Conservation (phyloP, 176 grass and related monocot species). For the Zizania latifolia region DNA sequence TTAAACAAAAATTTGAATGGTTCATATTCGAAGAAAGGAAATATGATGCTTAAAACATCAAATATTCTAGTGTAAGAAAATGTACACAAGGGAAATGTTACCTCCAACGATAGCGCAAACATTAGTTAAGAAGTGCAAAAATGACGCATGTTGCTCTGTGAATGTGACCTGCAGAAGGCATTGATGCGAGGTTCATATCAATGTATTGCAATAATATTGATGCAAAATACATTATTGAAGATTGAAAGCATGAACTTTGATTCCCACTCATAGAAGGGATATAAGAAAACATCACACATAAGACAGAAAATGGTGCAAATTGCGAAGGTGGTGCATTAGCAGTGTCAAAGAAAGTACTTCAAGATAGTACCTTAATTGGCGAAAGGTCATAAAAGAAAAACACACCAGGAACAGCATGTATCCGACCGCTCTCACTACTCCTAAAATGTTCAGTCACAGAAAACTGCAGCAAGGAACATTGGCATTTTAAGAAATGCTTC, state of each 20-base stretch:
- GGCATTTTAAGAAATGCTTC: conserved; percentile 13
- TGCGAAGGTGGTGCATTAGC: background rate
- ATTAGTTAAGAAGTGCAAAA: conserved; percentile 98
- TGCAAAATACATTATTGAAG: background rate
- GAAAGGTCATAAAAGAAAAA: conserved; percentile 99
- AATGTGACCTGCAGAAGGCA: conserved; percentile 76
- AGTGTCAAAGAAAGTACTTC: background rate
- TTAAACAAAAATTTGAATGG: background rate
- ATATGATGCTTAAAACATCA: background rate
- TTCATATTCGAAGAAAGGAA: background rate
- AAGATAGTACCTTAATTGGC: conserved; percentile 72
- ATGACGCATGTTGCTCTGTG: conserved; percentile 60
- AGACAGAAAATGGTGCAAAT: conserved; percentile 6
- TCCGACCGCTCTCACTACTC: conserved; percentile 62
- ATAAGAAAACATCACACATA: background rate
- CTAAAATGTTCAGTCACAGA: conserved; percentile 96
- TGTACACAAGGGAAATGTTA: conserved; percentile 33
- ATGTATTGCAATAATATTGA: background rate
- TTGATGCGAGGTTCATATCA: background rate
- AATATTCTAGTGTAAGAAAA: conserved; percentile 23
- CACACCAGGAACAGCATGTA: conserved; percentile 83
- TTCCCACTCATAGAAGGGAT: conserved; percentile 1
- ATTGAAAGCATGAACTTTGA: background rate
- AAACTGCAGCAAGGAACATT: conserved; percentile 50
- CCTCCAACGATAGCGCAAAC: conserved; percentile 99